Percentiles rank a stretch among this genome's conserved stretches.
phyloP scores from a whole-genome alignment of 1,284 basidiomycete genomes.

The Clitocybe nebularis region DNA sequence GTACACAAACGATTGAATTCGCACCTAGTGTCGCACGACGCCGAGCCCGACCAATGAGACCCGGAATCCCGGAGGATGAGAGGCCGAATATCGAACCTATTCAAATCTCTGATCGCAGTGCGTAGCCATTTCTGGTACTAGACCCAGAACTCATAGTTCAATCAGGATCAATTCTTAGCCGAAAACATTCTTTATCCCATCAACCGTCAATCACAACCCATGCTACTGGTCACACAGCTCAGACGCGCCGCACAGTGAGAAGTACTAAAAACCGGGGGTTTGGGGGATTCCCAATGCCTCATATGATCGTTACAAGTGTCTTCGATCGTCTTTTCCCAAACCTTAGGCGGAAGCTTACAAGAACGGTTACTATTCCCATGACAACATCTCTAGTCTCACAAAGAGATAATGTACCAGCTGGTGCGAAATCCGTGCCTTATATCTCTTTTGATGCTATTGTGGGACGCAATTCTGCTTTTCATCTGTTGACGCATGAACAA shows the following conservation, averaged over 20 bases:
- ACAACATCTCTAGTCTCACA: conserved; percentile 61
- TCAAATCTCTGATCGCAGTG: conserved; percentile 22
- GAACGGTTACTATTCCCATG: conserved; percentile 70
- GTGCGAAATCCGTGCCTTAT: conserved; percentile 68
- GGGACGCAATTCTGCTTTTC: conserved; percentile 87
- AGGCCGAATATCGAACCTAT: conserved; percentile 13
- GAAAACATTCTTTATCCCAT: conserved; percentile 17
- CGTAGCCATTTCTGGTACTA: conserved; percentile 7
- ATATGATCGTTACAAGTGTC: conserved; percentile 48
- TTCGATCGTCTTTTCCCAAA: conserved; percentile 57
- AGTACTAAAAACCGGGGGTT: conserved; percentile 49
- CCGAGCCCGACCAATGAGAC: conserved; percentile 14
- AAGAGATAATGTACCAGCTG: conserved; percentile 29
- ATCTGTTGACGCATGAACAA: conserved; percentile 76
- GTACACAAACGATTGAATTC: conserved; percentile 60
- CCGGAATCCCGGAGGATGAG: conserved; percentile 16
- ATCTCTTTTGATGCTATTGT: conserved; percentile 84
- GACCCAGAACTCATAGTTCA: conserved; percentile 2
- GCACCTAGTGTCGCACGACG: conserved; percentile 28
- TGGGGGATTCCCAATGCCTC: conserved; percentile 89
- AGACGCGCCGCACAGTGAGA: conserved; percentile 19
- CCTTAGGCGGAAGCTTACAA: conserved; percentile 46
- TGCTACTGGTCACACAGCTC: conserved; percentile 16
- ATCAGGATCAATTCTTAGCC: conserved; percentile 21
- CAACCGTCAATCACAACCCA: conserved; percentile 17